phyloP scores from a whole-genome alignment of 78 protist genomes.

The Isochrysis galbana region DNA sequence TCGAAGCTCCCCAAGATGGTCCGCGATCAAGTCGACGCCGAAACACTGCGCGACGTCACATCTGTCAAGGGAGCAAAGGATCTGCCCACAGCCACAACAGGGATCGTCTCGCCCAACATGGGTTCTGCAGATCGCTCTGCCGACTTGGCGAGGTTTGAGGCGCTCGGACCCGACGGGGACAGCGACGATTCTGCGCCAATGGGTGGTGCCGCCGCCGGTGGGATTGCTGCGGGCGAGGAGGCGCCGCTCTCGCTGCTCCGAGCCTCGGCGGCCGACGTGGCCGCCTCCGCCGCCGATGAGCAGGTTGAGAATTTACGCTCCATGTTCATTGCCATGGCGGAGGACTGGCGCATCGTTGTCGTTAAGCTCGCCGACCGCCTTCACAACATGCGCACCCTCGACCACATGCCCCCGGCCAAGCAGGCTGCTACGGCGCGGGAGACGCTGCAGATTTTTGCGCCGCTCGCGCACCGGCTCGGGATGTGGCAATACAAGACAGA shows the following conservation, averaged over 20 bases:
- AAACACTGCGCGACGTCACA: no score
- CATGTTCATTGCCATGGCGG: conserved; percentile 36
- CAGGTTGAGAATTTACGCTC: conserved; percentile 21
- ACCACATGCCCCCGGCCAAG: conserved; percentile 32
- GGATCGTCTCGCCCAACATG: no score
- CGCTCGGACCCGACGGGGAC: no score
- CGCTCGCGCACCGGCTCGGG: conserved; percentile 29
- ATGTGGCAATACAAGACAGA: not conserved
- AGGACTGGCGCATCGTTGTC: conserved; percentile 39
- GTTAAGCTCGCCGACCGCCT: conserved; percentile 50
- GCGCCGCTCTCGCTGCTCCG: not conserved
- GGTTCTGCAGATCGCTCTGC: no score
- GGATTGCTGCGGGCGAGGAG: not conserved
- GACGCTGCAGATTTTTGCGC: conserved; percentile 31
- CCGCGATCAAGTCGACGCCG: not conserved
- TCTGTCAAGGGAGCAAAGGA: no score
- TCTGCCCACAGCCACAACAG: no score
- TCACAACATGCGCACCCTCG: conserved; percentile 50
- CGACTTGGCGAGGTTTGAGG: no score
- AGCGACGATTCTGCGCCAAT: not conserved
- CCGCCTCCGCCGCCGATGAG: not conserved
- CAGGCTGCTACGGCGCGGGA: conserved; percentile 19
- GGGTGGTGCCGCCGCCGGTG: not conserved
- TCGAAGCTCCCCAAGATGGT: conserved; percentile 11
- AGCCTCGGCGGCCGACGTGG: not conserved